Conservation (phyloP, 2,329 filamentous ascomycete species). For the Uncinocarpus reesii region DNA sequence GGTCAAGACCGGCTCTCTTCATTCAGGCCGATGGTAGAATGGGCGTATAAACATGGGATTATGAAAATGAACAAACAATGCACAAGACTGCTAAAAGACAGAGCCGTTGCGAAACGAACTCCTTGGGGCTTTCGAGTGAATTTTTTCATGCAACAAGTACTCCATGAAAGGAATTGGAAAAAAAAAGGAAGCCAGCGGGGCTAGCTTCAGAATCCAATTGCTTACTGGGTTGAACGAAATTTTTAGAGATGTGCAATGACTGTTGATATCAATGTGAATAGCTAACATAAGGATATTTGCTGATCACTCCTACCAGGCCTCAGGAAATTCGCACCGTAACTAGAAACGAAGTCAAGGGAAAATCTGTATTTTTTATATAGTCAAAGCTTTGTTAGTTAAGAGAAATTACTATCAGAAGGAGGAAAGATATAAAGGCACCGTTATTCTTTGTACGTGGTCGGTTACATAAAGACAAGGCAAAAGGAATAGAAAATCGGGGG, state of each 20-base stretch:
- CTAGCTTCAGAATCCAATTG: background rate
- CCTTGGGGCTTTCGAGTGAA: no score
- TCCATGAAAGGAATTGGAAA: background rate
- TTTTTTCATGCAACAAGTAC: no score
- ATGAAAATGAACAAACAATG: slow-evolving; percentile 1
- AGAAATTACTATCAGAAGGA: background rate
- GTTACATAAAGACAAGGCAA: slow-evolving; percentile 2
- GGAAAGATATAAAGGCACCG: background rate
- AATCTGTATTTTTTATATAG: background rate
- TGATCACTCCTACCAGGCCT: no score
- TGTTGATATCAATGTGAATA: no score
- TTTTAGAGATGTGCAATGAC: background rate
- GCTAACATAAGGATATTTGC: no score
- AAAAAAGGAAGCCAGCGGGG: background rate
- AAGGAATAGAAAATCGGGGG: background rate
- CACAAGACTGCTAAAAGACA: no score
- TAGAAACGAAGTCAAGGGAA: background rate
- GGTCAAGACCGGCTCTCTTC: background rate
- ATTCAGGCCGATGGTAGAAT: background rate
- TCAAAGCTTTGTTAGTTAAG: background rate
- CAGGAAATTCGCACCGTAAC: no score
- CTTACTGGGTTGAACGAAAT: no score
- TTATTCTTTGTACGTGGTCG: background rate
- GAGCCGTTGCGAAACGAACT: no score
- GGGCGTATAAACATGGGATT: no score